Percentiles rank a stretch among this genome's conserved stretches.
These are phyloP conservation scores for Spinacia oleracea DNA, from an alignment of 179 eudicot genomes.

Conservation along the genomic window DNA sequence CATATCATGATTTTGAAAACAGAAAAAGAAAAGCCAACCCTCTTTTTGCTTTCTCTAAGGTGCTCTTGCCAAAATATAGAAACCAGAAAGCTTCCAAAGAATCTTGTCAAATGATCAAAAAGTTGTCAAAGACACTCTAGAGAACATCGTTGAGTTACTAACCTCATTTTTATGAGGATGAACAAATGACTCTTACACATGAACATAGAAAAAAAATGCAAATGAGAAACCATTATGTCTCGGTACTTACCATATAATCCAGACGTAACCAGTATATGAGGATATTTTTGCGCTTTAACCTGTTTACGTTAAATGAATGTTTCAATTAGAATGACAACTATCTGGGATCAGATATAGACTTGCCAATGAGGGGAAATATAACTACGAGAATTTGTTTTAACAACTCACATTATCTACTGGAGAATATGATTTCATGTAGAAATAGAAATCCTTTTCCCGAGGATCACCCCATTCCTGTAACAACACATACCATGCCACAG, in stretches of 20 bases:
- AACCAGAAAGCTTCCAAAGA: background rate
- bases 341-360: background rate
- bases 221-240: slow-evolving; percentile 7
- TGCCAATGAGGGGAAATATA: background rate
- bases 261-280: slow-evolving; percentile 81
- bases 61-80: background rate
- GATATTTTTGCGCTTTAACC: slow-evolving; percentile 78
- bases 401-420: slow-evolving; percentile 92
- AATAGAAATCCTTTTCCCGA: slow-evolving; percentile 69
- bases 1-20: background rate
- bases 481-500: slow-evolving; percentile 18
- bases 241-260: slow-evolving; percentile 76
- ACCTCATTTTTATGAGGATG: background rate
- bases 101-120: background rate
- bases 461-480: slow-evolving; percentile 99
- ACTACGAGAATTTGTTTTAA: background rate
- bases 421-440: slow-evolving; percentile 91
- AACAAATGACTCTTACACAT: background rate
- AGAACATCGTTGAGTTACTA: background rate
- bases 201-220: background rate
- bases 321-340: background rate
- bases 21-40: background rate
- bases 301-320: slow-evolving; percentile 25
- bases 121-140: background rate
- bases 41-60: background rate